phyloP scores from a whole-genome alignment of 805 yeast genomes.

The Yarrowia bubula region DNA sequence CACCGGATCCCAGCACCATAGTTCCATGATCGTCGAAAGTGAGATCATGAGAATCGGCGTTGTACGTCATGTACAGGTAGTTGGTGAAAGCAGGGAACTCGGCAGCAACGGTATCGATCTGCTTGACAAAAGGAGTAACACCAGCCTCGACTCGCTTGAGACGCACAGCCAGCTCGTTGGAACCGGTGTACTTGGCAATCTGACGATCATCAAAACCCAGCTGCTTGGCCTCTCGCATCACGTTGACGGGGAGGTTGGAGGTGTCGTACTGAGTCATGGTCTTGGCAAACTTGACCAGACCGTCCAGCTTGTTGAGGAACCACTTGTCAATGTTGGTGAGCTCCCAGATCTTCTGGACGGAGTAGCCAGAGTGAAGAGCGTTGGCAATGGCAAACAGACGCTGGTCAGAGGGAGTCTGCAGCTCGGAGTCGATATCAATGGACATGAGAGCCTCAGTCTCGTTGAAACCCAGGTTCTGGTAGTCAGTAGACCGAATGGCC shows the following conservation, averaged over 20 bases:
- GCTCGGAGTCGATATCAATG: conserved; percentile 86
- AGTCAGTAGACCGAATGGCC: conserved; percentile 95
- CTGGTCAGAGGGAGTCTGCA: conserved; percentile 96
- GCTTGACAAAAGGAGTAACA: conserved; percentile 87
- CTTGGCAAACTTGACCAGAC: conserved; percentile 69
- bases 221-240: conserved; percentile 86
- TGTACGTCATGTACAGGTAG: conserved; percentile 91
- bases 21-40: conserved; percentile 89
- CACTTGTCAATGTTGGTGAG: conserved; percentile 92
- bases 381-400: conserved; percentile 95
- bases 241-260: conserved; percentile 52
- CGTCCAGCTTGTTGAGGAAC: conserved; percentile 85
- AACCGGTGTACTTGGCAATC: conserved; percentile 80
- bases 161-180: conserved; percentile 91
- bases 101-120: conserved; percentile 98
- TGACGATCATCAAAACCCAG: conserved; percentile 97
- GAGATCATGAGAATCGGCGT: conserved; percentile 84
- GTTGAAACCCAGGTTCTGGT: conserved; percentile 89
- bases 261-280: conserved; percentile 39
- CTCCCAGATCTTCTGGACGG: conserved; percentile 88
- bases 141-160: conserved; percentile 83
- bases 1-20: conserved; percentile 97
- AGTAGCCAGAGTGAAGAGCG: conserved; percentile 82
- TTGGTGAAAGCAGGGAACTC: conserved; percentile 97
- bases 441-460: conserved; percentile 82